Evolutionary conservation across 306 rosid genomes (phyloP).

Genomic region (Rubus idaeus): DNA sequence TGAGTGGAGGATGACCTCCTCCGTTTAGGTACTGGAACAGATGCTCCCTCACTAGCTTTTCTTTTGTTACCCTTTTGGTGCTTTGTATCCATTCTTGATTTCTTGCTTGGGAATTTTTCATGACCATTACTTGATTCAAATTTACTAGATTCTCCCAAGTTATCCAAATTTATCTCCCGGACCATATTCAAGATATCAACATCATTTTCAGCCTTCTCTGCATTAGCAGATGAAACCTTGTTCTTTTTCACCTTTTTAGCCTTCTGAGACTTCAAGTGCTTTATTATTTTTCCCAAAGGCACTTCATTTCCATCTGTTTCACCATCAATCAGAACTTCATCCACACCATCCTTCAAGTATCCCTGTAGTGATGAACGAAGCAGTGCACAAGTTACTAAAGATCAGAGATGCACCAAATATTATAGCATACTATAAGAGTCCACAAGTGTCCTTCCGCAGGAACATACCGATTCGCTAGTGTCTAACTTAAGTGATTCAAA

Average conservation of each 20-base stretch:
- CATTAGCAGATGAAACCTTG: conserved; percentile 45
- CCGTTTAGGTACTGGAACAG: conserved; percentile 58
- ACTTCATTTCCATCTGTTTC: conserved; percentile 64
- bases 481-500: conserved; percentile 87
- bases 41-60: conserved; percentile 47
- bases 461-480: conserved; percentile 52
- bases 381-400: conserved; percentile 23
- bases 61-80: conserved; percentile 47
- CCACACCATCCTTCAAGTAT: conserved; percentile 16
- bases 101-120: conserved; percentile 47
- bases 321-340: conserved; percentile 52
- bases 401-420: conserved; percentile 21
- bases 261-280: conserved; percentile 62
- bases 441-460: conserved; percentile 5
- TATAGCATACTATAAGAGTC: conserved; percentile 11
- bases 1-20: conserved; percentile 51
- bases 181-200: conserved; percentile 66
- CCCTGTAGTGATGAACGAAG: conserved; percentile 42
- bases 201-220: conserved; percentile 51
- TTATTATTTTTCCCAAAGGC: conserved; percentile 73
- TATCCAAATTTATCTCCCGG: conserved; percentile 68
- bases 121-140: conserved; percentile 81
- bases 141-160: conserved; percentile 51
- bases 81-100: conserved; percentile 35
- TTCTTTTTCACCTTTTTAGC: conserved; percentile 61